Evolutionary conservation across 768 basidiomycete species (phyloP).

Genomic region (Suillus placidus): DNA sequence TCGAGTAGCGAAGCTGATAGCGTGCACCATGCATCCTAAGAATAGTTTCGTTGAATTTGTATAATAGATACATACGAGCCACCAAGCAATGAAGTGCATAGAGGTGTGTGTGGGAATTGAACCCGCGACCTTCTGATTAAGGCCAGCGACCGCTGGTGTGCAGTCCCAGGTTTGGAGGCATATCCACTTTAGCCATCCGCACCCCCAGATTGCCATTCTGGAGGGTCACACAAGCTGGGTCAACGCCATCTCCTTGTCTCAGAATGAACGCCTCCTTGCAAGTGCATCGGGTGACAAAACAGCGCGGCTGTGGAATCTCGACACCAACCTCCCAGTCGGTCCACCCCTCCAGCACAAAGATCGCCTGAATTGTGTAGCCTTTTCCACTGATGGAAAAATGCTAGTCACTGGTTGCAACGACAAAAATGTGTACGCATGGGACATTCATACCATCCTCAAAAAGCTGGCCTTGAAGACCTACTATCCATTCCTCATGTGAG

Average conservation of each 20-base stretch:
- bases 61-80: no score
- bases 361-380: accelerated
- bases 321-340: neutral
- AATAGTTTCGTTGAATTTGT: no score
- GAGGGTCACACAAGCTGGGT: neutral
- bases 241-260: neutral
- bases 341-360: neutral
- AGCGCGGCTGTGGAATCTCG: neutral
- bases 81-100: no score
- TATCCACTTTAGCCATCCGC: no score
- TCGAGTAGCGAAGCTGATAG: no score
- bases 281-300: neutral
- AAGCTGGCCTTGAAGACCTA: neutral
- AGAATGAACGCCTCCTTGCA: neutral
- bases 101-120: no score
- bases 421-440: neutral
- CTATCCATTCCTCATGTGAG: neutral
- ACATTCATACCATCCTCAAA: neutral
- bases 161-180: no score
- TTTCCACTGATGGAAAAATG: neutral
- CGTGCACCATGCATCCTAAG: no score
- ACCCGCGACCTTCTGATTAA: no score
- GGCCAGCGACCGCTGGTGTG: no score
- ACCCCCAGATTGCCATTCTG: no score
- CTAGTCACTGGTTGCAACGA: neutral